Percentiles rank a stretch among this genome's conserved stretches.
phyloP scores from a whole-genome alignment of 78 protist genomes.

The Cyanophora paradoxa region DNA sequence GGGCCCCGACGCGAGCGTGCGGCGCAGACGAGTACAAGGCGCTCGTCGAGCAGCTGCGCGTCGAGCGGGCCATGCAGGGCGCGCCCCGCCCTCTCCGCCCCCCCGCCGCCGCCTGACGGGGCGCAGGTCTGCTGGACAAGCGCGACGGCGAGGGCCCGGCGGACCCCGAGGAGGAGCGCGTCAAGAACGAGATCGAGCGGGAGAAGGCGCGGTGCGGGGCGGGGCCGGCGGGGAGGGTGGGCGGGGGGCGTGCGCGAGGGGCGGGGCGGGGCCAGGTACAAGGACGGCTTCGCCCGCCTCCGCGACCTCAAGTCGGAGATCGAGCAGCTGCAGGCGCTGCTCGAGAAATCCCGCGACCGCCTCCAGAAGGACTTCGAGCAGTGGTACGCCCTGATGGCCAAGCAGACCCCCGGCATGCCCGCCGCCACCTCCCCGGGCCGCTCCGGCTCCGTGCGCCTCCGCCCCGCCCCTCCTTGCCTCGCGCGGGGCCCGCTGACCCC shows the following conservation, averaged over 20 bases:
- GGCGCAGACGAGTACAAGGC: conserved; percentile 6
- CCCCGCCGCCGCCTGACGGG: too few species aligned
- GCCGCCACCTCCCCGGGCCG: background rate
- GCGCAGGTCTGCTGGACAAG: too few species aligned
- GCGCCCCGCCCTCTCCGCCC: too few species aligned
- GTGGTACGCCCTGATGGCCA: background rate
- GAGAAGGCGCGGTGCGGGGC: background rate
- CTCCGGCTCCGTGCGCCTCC: background rate
- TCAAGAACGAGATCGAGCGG: background rate
- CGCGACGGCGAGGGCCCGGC: background rate
- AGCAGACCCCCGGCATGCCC: background rate
- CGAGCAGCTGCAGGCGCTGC: conserved; percentile 17
- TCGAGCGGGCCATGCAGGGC: conserved; percentile 39
- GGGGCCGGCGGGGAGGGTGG: background rate
- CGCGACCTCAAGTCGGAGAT: conserved; percentile 15
- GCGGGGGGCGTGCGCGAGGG: background rate
- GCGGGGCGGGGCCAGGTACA: background rate
- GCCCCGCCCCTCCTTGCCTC: background rate
- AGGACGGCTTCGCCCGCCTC: conserved; percentile 14
- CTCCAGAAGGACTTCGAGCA: conserved; percentile 8
- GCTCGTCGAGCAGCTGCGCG: conserved; percentile 22
- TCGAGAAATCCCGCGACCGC: background rate
- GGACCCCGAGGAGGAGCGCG: background rate
- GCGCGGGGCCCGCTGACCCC: background rate
- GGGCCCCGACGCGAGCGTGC: too few species aligned